Evolutionary conservation across 805 yeast genomes (phyloP), one percentile per base, ranked within the genome.

Genomic region (Lipomyces lipofer): DNA sequence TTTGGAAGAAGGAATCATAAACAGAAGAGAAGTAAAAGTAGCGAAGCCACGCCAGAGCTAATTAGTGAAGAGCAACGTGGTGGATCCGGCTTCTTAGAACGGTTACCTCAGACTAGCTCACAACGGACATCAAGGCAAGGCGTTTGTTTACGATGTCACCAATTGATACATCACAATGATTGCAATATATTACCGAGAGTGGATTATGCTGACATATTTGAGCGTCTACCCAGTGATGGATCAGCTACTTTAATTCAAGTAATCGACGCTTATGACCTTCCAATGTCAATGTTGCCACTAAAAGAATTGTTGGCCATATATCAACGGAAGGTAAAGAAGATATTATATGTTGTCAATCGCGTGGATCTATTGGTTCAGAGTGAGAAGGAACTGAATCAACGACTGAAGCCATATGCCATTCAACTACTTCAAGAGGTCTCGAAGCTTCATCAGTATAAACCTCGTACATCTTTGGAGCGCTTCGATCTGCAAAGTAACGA

Each of bases 221-320:
- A 49, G 19, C 21, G 25, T 17, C 27, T 56, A 17, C 60, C 60
- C 10, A 22, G 24, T 3, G 30, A 29, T 7, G 40, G 62, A 2
- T 62, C 68, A 29, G 77, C 80, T 2, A 75, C 75, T 7, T 61
- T 85, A 1, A 76, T 84, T 2, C 83, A 85, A 64, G 81, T 86
- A 1, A 72, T 85, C 8, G 83, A 86, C 32, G 82, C 86, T 1
- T 67, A 77, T 12, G 95, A 88, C 60, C 87, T 88, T 65, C 96
- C 97, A 1, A 70, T 85, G 38, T 76, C 84, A 8, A 19, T 56
- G 12, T 32, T 56, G 4, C 60, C 60, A 15, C 21, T 53, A n/a
- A 12, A 27, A 13, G 22, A 32, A 21, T 13, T 56, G 19, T 35
- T 56, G 12, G 28, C 38, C 4, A 22, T 42, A n/a, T 44, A 43